Evolutionary conservation across 441 rosid species (phyloP).

Genomic region (Croton laevigatus): DNA sequence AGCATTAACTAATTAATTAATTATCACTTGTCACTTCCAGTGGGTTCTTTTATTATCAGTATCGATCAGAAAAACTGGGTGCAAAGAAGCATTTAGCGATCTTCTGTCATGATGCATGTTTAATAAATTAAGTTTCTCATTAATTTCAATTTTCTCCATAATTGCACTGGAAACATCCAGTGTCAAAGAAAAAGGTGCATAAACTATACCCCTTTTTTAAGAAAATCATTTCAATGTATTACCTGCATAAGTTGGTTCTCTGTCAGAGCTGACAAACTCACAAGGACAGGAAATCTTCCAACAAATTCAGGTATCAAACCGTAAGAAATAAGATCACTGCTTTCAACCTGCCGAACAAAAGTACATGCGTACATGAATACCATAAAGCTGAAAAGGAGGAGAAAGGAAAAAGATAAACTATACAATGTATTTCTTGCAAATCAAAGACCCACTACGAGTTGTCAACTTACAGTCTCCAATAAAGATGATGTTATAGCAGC

Average conservation of each 20-base stretch:
- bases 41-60: not conserved
- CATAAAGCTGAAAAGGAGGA: slow-evolving; percentile 6
- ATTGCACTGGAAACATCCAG: slow-evolving; percentile 7
- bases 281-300: slow-evolving; percentile 96
- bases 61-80: not conserved
- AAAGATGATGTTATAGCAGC: slow-evolving; percentile 80
- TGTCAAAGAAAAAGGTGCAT: not conserved
- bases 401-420: slow-evolving; percentile 2
- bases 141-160: slow-evolving; percentile 1
- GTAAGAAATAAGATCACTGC: slow-evolving; percentile 90
- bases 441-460: slow-evolving; percentile 9
- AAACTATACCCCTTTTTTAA: not conserved
- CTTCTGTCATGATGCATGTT: not conserved
- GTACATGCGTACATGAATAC: slow-evolving; percentile 6
- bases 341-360: slow-evolving; percentile 71
- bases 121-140: not conserved
- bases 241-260: slow-evolving; percentile 98
- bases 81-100: not conserved
- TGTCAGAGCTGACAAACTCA: slow-evolving; percentile 86
- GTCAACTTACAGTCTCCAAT: slow-evolving; percentile 77
- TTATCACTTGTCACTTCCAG: not conserved
- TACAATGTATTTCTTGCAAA: slow-evolving; percentile 11
- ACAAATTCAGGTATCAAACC: slow-evolving; percentile 99
- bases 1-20: no score
- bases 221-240: slow-evolving; percentile 15